Conservation (phyloP, 768 basidiomycete species). For the Russula foetens region DNA sequence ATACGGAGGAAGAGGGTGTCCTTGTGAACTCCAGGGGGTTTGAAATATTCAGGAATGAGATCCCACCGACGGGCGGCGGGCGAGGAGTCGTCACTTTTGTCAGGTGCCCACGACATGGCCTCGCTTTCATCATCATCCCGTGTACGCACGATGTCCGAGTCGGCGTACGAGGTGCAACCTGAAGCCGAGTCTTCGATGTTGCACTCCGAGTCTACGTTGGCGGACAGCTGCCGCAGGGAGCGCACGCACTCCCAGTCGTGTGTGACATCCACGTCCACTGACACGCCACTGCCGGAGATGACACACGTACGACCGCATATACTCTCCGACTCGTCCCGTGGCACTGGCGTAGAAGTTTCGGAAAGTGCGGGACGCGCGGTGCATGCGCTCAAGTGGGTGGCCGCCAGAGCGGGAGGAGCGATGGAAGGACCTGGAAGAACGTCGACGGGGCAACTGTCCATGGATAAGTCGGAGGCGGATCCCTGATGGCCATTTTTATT, state of each 20-base stretch:
- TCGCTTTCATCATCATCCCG: neutral
- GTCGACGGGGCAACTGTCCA: neutral
- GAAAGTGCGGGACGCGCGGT: neutral
- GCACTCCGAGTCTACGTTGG: neutral
- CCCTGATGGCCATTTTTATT: neutral
- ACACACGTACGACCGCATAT: neutral
- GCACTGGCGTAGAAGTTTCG: neutral
- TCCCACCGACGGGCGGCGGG: neutral
- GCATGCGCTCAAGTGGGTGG: neutral
- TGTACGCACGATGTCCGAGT: neutral
- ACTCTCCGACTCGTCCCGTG: no score
- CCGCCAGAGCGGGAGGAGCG: neutral
- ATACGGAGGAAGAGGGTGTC: neutral
- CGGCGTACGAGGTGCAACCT: neutral
- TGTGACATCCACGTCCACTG: neutral
- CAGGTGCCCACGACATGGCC: no score
- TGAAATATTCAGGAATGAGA: neutral
- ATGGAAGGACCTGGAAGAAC: neutral
- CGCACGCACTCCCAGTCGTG: neutral
- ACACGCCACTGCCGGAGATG: neutral
- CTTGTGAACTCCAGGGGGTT: neutral
- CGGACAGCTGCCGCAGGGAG: neutral
- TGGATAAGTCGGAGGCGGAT: neutral
- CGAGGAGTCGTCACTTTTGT: neutral
- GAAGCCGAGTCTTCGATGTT: neutral